phyloP scores from a whole-genome alignment of 2,329 filamentous ascomycete genomes.

The Aureobasidium namibiae region DNA sequence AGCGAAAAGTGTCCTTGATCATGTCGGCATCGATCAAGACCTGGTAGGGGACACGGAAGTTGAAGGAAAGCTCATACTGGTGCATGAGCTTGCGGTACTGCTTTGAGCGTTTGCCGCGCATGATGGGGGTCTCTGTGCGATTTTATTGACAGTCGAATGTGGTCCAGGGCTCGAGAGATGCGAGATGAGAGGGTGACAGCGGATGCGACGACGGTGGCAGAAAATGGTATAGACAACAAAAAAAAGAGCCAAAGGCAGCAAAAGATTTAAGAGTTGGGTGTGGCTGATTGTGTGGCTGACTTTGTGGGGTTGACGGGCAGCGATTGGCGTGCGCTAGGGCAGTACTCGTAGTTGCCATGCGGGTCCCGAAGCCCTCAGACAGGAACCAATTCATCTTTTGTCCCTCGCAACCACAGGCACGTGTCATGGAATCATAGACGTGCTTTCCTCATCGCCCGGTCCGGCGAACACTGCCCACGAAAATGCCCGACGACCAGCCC shows the following conservation, averaged over 20 bases:
- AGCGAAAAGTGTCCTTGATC: conserved; percentile 68
- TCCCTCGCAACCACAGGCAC: background rate
- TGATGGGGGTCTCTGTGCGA: conserved; percentile 32
- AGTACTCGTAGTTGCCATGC: too few relatives aligned
- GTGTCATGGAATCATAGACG: conserved; percentile 3
- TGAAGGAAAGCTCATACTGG: conserved; percentile 78
- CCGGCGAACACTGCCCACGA: background rate
- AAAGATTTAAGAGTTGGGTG: conserved; percentile 7
- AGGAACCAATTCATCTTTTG: background rate
- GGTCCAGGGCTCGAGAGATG: background rate
- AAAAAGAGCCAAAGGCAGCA: background rate
- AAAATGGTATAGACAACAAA: background rate
- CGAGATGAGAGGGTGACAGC: background rate
- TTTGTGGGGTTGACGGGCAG: background rate
- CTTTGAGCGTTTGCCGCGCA: conserved; percentile 62
- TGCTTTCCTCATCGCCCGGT: background rate
- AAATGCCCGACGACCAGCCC: background rate
- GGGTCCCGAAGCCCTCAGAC: background rate
- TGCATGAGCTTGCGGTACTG: conserved; percentile 89
- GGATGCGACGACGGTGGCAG: background rate
- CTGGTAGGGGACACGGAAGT: conserved; percentile 91
- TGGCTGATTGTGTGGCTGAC: background rate
- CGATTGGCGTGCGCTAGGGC: too few relatives aligned
- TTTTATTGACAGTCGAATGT: background rate
- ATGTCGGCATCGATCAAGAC: conserved; percentile 83